These are phyloP conservation scores for Eustoma russellianum DNA, from an alignment of 257 asterid species.

Conservation along the genomic window DNA sequence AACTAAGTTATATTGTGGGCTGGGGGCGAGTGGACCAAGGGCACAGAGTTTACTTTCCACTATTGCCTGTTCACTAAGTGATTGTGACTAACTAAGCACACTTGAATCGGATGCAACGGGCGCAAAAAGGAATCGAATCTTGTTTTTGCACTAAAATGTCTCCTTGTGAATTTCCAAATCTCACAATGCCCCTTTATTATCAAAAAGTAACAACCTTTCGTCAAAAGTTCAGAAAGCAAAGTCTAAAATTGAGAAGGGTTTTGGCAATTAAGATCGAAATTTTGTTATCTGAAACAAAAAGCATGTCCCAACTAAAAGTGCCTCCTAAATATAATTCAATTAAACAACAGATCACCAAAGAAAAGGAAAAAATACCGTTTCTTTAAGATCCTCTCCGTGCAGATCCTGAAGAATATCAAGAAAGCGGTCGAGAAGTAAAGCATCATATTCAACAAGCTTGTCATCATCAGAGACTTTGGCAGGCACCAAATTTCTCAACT, in stretches of 20 bases:
- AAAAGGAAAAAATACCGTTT: constrained; percentile 19
- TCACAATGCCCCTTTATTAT: too few relatives aligned
- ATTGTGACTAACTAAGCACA: too few relatives aligned
- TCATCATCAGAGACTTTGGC: constrained; percentile 40
- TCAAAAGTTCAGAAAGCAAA: too few relatives aligned
- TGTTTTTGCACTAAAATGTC: too few relatives aligned
- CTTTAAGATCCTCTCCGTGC: constrained; percentile 40
- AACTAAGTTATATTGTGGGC: too few relatives aligned
- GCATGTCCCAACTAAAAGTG: not conserved
- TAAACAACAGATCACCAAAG: not conserved
- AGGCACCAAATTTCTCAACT: constrained; percentile 37
- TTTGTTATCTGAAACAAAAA: not conserved
- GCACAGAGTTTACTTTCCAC: too few relatives aligned
- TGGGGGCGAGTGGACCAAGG: too few relatives aligned
- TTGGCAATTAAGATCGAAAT: constrained; percentile 8
- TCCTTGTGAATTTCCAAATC: too few relatives aligned
- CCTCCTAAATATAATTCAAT: not conserved
- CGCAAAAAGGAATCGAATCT: too few relatives aligned
- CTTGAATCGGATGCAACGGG: too few relatives aligned
- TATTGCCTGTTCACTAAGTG: too few relatives aligned
- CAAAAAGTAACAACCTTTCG: too few relatives aligned
- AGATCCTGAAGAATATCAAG: constrained; percentile 43
- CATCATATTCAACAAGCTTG: constrained; percentile 48
- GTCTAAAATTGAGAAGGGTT: not conserved
- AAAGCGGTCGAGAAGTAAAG: constrained; percentile 40